These are phyloP conservation scores for Paraphaeosphaeria sporulosa DNA, from an alignment of 2,329 filamentous ascomycete species.

Conservation along the genomic window DNA sequence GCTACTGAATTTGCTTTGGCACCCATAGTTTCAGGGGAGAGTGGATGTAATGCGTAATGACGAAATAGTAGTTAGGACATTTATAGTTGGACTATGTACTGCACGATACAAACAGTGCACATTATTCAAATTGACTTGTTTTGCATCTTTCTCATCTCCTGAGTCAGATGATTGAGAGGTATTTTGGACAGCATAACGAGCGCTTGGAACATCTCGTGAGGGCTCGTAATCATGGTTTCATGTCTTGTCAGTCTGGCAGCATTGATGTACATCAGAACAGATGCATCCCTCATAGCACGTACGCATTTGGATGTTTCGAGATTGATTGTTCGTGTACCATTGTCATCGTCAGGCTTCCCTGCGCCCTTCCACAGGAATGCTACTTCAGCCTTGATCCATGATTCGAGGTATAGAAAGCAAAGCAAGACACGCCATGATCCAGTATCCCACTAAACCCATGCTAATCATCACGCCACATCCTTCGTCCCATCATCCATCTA, in stretches of 20 bases:
- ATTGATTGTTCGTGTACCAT: slow-evolving; percentile 31
- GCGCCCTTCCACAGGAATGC: slow-evolving; percentile 40
- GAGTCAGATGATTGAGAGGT: too few relatives aligned
- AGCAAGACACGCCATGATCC: slow-evolving; percentile 47
- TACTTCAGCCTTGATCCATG: slow-evolving; percentile 42
- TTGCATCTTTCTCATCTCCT: too few relatives aligned
- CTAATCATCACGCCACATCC: slow-evolving; percentile 36
- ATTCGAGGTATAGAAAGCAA: slow-evolving; percentile 27
- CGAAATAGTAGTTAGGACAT: background rate
- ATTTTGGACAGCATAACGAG: too few relatives aligned
- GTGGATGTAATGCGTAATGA: background rate
- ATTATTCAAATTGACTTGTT: too few relatives aligned
- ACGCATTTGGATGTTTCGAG: slow-evolving; percentile 2
- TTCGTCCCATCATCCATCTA: slow-evolving; percentile 22
- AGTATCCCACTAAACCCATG: slow-evolving; percentile 45
- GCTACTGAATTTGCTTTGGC: background rate
- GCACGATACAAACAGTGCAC: too few relatives aligned
- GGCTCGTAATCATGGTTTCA: too few relatives aligned
- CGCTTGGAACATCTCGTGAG: too few relatives aligned
- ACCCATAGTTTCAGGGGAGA: background rate
- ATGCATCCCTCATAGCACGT: background rate
- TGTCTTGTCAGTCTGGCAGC: too few relatives aligned
- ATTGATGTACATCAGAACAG: too few relatives aligned
- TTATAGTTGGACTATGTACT: too few relatives aligned
- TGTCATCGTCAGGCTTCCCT: slow-evolving; percentile 44